Conservation (phyloP, 2,329 filamentous ascomycete genomes). For the Fusarium sororula region DNA sequence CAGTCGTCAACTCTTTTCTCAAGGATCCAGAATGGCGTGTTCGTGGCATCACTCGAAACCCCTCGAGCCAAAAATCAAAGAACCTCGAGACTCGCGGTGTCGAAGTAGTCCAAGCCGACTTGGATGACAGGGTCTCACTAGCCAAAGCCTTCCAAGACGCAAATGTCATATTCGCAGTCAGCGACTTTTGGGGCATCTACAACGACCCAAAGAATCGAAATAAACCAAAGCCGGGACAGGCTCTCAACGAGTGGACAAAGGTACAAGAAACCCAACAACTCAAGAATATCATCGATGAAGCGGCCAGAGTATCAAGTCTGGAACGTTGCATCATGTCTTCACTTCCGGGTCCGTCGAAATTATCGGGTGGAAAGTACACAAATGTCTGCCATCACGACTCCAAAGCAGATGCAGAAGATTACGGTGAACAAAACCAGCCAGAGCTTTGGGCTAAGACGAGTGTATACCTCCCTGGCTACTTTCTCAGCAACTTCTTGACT, state of each 20-base stretch:
- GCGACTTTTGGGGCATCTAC: constrained; percentile 5
- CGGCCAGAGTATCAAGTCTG: background rate
- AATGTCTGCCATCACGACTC: background rate
- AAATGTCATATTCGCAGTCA: background rate
- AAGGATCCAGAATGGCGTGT: background rate
- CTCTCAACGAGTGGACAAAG: constrained; percentile 1
- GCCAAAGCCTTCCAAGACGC: background rate
- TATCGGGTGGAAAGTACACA: background rate
- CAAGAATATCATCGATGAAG: constrained; percentile 4
- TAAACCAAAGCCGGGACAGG: background rate
- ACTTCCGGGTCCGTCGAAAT: background rate
- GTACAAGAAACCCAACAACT: background rate
- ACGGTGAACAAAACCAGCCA: background rate
- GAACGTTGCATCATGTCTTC: constrained; percentile 1
- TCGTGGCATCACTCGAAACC: constrained; percentile 5
- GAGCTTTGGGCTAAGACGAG: constrained; percentile 6
- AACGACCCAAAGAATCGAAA: background rate
- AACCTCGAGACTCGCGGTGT: background rate
- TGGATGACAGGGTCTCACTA: background rate
- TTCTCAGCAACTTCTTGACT: background rate
- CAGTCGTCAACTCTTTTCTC: constrained; percentile 5
- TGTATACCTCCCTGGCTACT: background rate
- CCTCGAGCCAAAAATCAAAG: background rate
- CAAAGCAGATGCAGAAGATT: background rate
- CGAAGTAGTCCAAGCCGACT: constrained; percentile 2